Conservation (phyloP, 140 eudicot species). For the Stevia rebaudiana region DNA sequence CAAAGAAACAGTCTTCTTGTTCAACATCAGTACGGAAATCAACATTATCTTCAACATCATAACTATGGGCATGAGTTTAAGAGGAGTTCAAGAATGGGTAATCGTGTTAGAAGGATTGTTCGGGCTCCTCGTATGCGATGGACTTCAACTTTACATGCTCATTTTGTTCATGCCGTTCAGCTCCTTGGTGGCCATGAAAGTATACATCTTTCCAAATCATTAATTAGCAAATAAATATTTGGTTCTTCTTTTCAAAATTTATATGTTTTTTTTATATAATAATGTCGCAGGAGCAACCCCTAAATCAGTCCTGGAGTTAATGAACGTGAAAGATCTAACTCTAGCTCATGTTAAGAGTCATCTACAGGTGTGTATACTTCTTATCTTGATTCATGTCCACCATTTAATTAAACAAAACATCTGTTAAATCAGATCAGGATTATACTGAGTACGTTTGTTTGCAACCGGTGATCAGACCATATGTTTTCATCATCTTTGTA, state of each 20-base stretch:
- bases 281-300: slow-evolving; percentile 85
- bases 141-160: slow-evolving; percentile 92
- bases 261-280: neutral
- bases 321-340: slow-evolving; percentile 97
- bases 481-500: neutral
- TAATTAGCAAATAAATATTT: neutral
- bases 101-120: slow-evolving; percentile 55
- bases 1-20: slow-evolving; percentile 26
- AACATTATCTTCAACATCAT: slow-evolving; percentile 46
- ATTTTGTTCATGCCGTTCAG: slow-evolving; percentile 90
- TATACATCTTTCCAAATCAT: slow-evolving; percentile 30
- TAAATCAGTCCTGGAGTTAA: slow-evolving; percentile 88
- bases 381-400: neutral
- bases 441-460: too few relatives aligned
- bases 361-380: slow-evolving; percentile 53
- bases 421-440: too few relatives aligned
- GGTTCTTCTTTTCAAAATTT: neutral
- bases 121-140: slow-evolving; percentile 95
- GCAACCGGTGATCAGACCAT: neutral
- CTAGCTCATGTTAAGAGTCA: slow-evolving; percentile 99
- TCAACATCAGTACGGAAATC: slow-evolving; percentile 25
- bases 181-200: slow-evolving; percentile 96
- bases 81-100: slow-evolving; percentile 48
- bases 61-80: slow-evolving; percentile 50
- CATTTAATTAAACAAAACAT: neutral